Percentiles rank a stretch among this genome's conserved stretches.
These are phyloP conservation scores for Phragmites australis DNA, from an alignment of 176 grass and related monocot genomes.

Conservation along the genomic window DNA sequence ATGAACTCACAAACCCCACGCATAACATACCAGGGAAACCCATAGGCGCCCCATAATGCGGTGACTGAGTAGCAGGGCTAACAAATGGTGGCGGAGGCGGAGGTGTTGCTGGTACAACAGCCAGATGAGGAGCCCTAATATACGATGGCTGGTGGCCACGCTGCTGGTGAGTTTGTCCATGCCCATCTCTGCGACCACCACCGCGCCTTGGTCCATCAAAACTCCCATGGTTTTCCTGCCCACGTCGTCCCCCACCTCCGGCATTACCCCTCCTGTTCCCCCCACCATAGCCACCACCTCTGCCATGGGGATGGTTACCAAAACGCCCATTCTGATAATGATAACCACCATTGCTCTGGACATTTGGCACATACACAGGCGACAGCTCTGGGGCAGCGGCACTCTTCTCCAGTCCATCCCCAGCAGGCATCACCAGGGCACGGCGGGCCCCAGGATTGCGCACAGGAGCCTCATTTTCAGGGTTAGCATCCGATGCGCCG, in stretches of 20 bases:
- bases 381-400: conserved; percentile 36
- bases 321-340: conserved; percentile 49
- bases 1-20: conserved; percentile 27
- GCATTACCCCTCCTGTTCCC: conserved; percentile 72
- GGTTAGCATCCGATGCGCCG: conserved; percentile 19
- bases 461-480: conserved; percentile 10
- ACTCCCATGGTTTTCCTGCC: conserved; percentile 51
- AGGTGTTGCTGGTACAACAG: conserved; percentile 45
- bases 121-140: conserved; percentile 44
- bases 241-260: conserved; percentile 57
- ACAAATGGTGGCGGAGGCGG: conserved; percentile 54
- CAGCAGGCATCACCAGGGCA: conserved; percentile 33
- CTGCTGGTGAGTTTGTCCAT: conserved; percentile 54
- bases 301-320: conserved; percentile 40
- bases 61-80: conserved; percentile 39
- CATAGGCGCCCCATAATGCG: conserved; percentile 52
- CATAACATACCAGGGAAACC: conserved; percentile 64
- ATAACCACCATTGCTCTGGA: conserved; percentile 32
- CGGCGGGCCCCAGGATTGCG: conserved; percentile 27
- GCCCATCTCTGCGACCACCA: conserved; percentile 46
- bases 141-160: conserved; percentile 50
- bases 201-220: conserved; percentile 47
- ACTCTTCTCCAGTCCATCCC: conserved; percentile 29
- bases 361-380: conserved; percentile 38
- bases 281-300: conserved; percentile 51